Evolutionary conservation across 306 rosid species (phyloP), one percentile per base, ranked within the genome.

Genomic region (Ziziphus jujuba): DNA sequence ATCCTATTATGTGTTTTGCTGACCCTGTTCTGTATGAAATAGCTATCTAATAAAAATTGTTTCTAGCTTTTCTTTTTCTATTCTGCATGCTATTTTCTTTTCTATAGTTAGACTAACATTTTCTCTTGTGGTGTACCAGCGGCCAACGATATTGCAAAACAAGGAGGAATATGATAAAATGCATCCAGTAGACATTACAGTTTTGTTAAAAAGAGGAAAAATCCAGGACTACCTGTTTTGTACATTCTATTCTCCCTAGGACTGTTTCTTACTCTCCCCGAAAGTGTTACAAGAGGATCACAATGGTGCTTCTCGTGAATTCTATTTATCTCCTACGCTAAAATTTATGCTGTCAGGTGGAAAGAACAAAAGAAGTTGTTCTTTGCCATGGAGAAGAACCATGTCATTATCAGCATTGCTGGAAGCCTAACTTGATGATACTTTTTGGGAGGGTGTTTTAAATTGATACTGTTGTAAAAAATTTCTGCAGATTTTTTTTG

Each of bases 131-230:
- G 19, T 75, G 59, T 63, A 72, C 13, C 88, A 90, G 97, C 76
- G 73, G 97, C 82, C 35, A 45, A 66, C 38, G 92, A 87, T 33
- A 76, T 85, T 21, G 72, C 56, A 64, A 79, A 75, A 66, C 71
- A 64, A 69, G 91, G 89, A 61, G 70, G 82, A 5, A 66, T 80
- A 56, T 87, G 85, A 88, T 76, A 55, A 24, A 28, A 71, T 60
- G 65, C 59, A 81, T 17, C 57, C 7, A 1, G 25, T 16, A 44
- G 68, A 56, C 65, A 28, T 57, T 75, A 75, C 61, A 66, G 56
- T 75, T 79, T 79, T 61, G 73, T 67, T 60, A 31, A 63, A 31
- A 63, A 40, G 61, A 44, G 45, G 56, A 67, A 33, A 31, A 14
- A 59, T 62, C 53, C 40, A 22, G 55, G 22, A 24, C 59, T 40